Evolutionary conservation across 2,329 filamentous ascomycete species (phyloP).

Genomic region (Colletotrichum limetticola): DNA sequence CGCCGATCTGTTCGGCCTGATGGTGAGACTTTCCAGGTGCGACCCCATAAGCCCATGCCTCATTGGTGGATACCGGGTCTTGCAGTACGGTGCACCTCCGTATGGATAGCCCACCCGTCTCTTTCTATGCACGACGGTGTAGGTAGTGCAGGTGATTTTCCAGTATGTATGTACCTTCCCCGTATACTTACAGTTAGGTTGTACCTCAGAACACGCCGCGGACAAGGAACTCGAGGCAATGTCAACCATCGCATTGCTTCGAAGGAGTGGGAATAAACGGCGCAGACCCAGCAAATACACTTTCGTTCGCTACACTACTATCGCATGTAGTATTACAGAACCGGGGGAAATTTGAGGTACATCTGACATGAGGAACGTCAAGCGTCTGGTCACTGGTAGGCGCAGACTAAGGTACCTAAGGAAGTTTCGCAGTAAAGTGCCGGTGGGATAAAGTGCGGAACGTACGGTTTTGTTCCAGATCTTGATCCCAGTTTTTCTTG

Average conservation of each 20-base stretch:
- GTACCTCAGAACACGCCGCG: background rate
- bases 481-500: background rate
- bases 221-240: background rate
- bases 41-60: conserved; percentile 5
- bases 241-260: background rate
- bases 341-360: background rate
- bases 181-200: no score
- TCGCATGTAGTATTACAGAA: background rate
- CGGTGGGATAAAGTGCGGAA: background rate
- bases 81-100: background rate
- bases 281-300: background rate
- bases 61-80: background rate
- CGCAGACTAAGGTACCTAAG: background rate
- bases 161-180: no score
- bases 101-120: no score
- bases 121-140: background rate
- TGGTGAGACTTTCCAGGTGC: conserved; percentile 28
- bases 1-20: conserved; percentile 34
- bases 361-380: background rate
- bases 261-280: background rate
- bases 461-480: background rate
- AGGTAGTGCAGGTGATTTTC: background rate
- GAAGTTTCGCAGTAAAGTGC: no score
- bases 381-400: background rate
- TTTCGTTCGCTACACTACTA: background rate